Evolutionary conservation across 305 asterid genomes (phyloP), one percentile per base, ranked within the genome.

Genomic region (Fraxinus baroniana): DNA sequence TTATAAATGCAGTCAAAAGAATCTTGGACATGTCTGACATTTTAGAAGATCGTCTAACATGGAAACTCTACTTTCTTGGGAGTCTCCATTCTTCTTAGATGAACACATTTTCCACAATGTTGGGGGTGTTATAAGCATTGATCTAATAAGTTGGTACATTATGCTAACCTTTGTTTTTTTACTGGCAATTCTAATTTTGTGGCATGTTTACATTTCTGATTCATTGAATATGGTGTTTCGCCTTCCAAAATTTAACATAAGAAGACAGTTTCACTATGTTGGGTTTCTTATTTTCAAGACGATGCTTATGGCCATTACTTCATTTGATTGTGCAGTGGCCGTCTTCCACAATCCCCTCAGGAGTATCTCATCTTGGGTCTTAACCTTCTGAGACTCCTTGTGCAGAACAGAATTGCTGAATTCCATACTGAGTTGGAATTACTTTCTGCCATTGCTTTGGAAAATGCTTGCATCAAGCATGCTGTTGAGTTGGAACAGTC

Each of bases 401-500:
- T 96, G 85, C 99, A 96, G 87, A 96, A 96, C 83, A 89, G 99
- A 87, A 96, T 96, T 76, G 99, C 98, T 3, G 98, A 96, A 78
- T 96, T 96, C 82, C 99, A 94, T 89, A 96, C 98, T 0, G 99
- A 96, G 87, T 84, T 96, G 90, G 99, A 96, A 89, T 87, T 94
- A 60, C 97, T 96, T 57, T 85, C 98, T 18, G 87, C 92, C 55
- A 83, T 36, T 88, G 98, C 98, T 84, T 88, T 96, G 89, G 97
- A 92, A 84, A 91, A 96, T 83, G 91, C 94, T 79, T 94, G 99
- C 83, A 93, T 96, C 86, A 94, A 89, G 87, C 99, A 96, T 89
- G 99, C 98, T 83, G 92, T 96, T 62, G 99, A 93, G 80, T 87
- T 94, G 87, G 99, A 96, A 90, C 99, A 96, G 81, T 96, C 99